These are phyloP conservation scores for Physcomitrium patens DNA, from an alignment of 225 moss, liverwort and hornwort genomes.

Conservation along the genomic window DNA sequence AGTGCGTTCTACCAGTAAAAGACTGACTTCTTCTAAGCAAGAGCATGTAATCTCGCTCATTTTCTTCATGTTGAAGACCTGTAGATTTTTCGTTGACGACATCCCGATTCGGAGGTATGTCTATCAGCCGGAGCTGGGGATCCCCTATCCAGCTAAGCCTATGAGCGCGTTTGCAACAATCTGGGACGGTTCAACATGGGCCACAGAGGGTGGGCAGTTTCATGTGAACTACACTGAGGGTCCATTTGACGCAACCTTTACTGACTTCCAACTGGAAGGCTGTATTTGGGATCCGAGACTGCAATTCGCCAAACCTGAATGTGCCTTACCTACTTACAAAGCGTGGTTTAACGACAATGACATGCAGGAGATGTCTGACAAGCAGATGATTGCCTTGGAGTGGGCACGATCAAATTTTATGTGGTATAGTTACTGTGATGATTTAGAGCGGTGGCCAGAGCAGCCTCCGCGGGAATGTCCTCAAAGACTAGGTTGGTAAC, in stretches of 20 bases:
- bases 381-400: slow-evolving; percentile 66
- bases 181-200: slow-evolving; percentile 95
- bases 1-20: slow-evolving; percentile 1
- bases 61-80: not conserved
- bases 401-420: slow-evolving; percentile 78
- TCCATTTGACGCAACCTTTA: slow-evolving; percentile 76
- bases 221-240: slow-evolving; percentile 77
- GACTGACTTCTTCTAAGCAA: not conserved
- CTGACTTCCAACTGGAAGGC: slow-evolving; percentile 76
- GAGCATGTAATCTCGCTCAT: slow-evolving; percentile 1
- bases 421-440: slow-evolving; percentile 92
- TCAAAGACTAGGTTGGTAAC: slow-evolving; percentile 37
- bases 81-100: slow-evolving; percentile 87
- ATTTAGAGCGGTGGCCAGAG: slow-evolving; percentile 61
- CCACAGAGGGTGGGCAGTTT: slow-evolving; percentile 87
- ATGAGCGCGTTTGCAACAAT: slow-evolving; percentile 80
- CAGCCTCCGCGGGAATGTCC: slow-evolving; percentile 71
- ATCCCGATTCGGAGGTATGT: slow-evolving; percentile 80
- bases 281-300: slow-evolving; percentile 74
- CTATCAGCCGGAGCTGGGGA: slow-evolving; percentile 55
- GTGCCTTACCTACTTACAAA: slow-evolving; percentile 50
- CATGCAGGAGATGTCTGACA: slow-evolving; percentile 56
- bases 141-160: slow-evolving; percentile 76
- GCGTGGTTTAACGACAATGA: slow-evolving; percentile 50
- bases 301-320: slow-evolving; percentile 56